Conservation (phyloP, 1,284 basidiomycete species). For the Peniophora sp. region DNA sequence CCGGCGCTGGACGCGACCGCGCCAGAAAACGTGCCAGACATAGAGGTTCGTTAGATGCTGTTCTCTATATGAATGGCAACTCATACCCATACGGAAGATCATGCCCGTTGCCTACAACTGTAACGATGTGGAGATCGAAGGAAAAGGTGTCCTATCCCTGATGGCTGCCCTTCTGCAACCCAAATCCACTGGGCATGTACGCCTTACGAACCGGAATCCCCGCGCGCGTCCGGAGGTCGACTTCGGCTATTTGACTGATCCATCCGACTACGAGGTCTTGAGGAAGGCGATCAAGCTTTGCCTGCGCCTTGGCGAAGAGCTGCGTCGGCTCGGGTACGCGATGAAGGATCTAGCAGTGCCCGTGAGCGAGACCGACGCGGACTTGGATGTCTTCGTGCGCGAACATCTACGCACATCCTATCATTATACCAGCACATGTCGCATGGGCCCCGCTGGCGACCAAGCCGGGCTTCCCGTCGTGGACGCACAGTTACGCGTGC, state of each 20-base stretch:
- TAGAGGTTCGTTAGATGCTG: slow-evolving; percentile 12
- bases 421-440: slow-evolving; percentile 29
- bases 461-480: slow-evolving; percentile 31
- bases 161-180: slow-evolving; percentile 23
- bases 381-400: slow-evolving; percentile 21
- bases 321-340: slow-evolving; percentile 23
- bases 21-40: slow-evolving; percentile 22
- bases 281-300: slow-evolving; percentile 19
- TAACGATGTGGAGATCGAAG: slow-evolving; percentile 10
- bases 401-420: slow-evolving; percentile 21
- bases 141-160: slow-evolving; percentile 21
- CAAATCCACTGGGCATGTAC: slow-evolving; percentile 23
- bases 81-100: slow-evolving; percentile 14
- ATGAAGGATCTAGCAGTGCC: slow-evolving; percentile 24
- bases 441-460: slow-evolving; percentile 27
- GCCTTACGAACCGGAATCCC: slow-evolving; percentile 23
- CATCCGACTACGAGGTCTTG: slow-evolving; percentile 17
- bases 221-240: slow-evolving; percentile 22
- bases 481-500: slow-evolving; percentile 39
- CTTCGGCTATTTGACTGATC: slow-evolving; percentile 19
- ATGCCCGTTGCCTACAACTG: slow-evolving; percentile 18
- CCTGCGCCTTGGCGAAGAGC: slow-evolving; percentile 19
- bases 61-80: no score
- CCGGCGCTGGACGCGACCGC: slow-evolving; percentile 12
- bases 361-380: slow-evolving; percentile 13